Base-by-base conservation (phyloP, 148 eudicot species). In the Vaccinium myrtillus region DNA sequence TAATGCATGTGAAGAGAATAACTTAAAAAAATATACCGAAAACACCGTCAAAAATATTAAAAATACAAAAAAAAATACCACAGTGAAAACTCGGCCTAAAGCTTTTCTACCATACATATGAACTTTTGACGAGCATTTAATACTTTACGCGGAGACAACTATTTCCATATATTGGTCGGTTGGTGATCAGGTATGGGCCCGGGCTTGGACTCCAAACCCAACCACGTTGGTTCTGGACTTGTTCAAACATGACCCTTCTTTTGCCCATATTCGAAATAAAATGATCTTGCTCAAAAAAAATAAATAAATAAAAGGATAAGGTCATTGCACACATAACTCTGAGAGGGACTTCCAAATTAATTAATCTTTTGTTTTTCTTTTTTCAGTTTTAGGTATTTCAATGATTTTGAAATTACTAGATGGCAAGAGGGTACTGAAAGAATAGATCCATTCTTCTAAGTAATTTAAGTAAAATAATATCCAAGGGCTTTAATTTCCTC, bases 201-300 rank as follows among this genome's bases (percentile, higher is more conserved):
- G 13, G 51, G 10, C 9, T 51, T 79, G 50, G 51, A 79, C 50
- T 6, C 59, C 59, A 77, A 18, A 79, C 30, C 25, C 16, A 1
- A 79, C 70, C 50, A 1, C 6, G 15, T 79, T 61, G 19, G 10
- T 36, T 6, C 10, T 23, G 78, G 81, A 79, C 81, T 54, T 15
- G 15, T 30, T 79, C 81, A 79, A 79, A 49, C 11, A 6, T 56
- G 61, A 39, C 61, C 81, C 0, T 75, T 2, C n/a, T 10, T 56
- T 78, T 55, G 81, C 67, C 81, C 67, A 8, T 32, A 18, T 79
- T 36, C 58, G 67, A 79, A 36, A 55, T 56, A 39, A 30, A 54
- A 8, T 49, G 81, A 30, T 1, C 39, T 36, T 36, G 2, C 39
- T 36, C 39, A 36, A 36, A 36, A 36, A 36, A 2, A 36, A 36